Percentiles rank a stretch among this genome's conserved stretches.
Conservation (phyloP, 176 grass and related monocot genomes). For the Zea mays region Zm-B73-REFERENCE-NAM-5.0 NC_050104.1:155915501-155916000, state of each 20-base stretch:
- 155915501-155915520: too few relatives aligned
- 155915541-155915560: too few relatives aligned
- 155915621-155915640: background rate
- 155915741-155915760: background rate
- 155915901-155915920: background rate
- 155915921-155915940: background rate
- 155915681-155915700: background rate
- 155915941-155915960: slow-evolving; percentile 35
- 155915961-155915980: slow-evolving; percentile 37
- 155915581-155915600: background rate
- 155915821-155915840: background rate
- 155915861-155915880: background rate
- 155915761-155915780: background rate
- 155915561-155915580: background rate
- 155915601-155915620: background rate
- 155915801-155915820: background rate
- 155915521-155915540: too few relatives aligned
- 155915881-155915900: too few relatives aligned
- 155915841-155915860: background rate
- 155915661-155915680: background rate
- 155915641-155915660: background rate
- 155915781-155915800: background rate
- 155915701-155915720: background rate
- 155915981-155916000: slow-evolving; percentile 25
- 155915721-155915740: background rate